Base-by-base conservation (phyloP, 73 alveolate species). In the Symbiodinium pilosum region DNA sequence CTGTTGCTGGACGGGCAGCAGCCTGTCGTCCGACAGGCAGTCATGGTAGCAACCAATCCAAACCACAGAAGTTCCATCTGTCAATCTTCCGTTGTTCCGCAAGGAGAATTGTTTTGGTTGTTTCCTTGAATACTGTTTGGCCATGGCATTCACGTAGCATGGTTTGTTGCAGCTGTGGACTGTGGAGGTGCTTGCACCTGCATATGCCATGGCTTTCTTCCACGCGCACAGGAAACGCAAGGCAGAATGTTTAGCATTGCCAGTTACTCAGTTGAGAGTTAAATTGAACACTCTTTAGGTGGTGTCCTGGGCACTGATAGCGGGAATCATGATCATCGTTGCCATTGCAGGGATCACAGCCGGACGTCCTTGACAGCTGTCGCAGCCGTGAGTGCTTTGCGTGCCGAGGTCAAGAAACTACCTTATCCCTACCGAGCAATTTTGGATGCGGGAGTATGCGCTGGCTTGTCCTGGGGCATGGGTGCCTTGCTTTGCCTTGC, bases 371-470 rank as follows among this genome's bases (percentile, higher is more conserved):
- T 12, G n/a, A 26, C 4, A 34, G n/a, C 34, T 34, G n/a, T 34
- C 21, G 14, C 21, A 47, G 21, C 59, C 6, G 30, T 26, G 30
- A 28, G 3, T 14, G 81, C 24, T 34, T 24, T 5, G 38, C 4
- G 12, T 64, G 38, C 81, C 21, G 21, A 91, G 97, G 97, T 91
- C 52, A 91, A 91, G 81, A 64, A 86, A 28, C 77, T 91, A 88
- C 97, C 97, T 18, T 91, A 91, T 47, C 97, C 97, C n/a, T 91
- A 91, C 54, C 97, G 97, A 24, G 97, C 97, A 8, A 91, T 91
- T 91, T 71, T 91, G 97, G 97, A 91, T 91, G 97, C 97, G 26
- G 97, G 97, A 18, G 97, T 91, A 2, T 91, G 97, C 11, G 97
- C 97, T 20, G 97, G 97, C 21, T 68, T 91, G 3, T 91, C 97